A percentile compares a stretch with the other conserved stretches of the same genome.
Evolutionary conservation across 2,329 filamentous ascomycete species (phyloP).

Genomic region (Diaporthe batatas): DNA sequence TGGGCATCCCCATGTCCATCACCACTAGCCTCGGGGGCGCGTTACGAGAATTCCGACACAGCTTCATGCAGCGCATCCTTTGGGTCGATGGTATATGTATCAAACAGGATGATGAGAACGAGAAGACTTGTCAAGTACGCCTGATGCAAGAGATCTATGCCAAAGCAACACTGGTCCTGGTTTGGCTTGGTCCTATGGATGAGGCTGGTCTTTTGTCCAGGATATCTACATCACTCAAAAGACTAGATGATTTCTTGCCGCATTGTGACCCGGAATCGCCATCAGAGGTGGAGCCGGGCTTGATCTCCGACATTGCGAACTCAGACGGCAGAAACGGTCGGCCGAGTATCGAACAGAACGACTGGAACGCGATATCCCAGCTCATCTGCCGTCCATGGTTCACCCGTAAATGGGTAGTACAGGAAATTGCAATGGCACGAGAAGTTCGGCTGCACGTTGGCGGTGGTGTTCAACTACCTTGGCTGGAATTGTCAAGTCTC

Average conservation of each 20-base stretch:
- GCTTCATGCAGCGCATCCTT: neutral
- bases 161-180: neutral
- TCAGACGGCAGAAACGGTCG: neutral
- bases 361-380: neutral
- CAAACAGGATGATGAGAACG: neutral
- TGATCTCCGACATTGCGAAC: neutral
- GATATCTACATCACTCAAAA: neutral
- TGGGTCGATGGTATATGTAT: neutral
- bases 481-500: neutral
- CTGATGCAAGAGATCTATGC: neutral
- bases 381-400: neutral
- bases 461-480: neutral
- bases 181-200: neutral
- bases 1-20: neutral
- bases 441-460: neutral
- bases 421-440: neutral
- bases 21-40: neutral
- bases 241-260: neutral
- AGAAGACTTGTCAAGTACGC: neutral
- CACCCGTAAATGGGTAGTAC: neutral
- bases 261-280: neutral
- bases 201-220: neutral
- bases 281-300: neutral
- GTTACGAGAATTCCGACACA: neutral
- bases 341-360: neutral